Conservation (phyloP, 257 asterid genomes). For the Haberlea rhodopensis region DNA sequence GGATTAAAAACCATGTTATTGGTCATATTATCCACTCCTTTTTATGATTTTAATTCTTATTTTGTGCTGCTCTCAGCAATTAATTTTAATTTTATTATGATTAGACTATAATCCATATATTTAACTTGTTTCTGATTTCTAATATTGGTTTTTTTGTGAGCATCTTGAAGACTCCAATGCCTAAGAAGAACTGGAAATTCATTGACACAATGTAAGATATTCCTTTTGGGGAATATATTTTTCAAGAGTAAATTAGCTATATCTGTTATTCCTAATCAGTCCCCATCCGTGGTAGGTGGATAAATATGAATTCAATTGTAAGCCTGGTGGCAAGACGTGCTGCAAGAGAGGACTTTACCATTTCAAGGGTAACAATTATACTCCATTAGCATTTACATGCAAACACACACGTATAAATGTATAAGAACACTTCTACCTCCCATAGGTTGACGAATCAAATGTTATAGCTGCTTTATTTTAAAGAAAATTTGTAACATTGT, state of each 20-base stretch:
- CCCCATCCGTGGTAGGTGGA: constrained; percentile 61
- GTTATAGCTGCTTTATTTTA: constrained; percentile 9
- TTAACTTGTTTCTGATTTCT: too few species aligned
- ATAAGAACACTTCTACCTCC: constrained; percentile 2
- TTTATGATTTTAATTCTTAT: constrained; percentile 1
- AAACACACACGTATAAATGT: not conserved
- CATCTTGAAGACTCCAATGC: constrained; percentile 40
- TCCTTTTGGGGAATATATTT: constrained; percentile 19
- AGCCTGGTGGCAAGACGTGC: constrained; percentile 42
- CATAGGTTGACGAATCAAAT: not conserved
- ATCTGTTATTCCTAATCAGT: constrained; percentile 23
- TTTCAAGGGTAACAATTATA: constrained; percentile 55
- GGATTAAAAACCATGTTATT: too few species aligned
- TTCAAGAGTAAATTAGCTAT: constrained; percentile 22
- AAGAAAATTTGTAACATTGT: constrained; percentile 4
- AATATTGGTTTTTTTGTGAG: constrained; percentile 29
- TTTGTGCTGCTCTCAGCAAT: constrained; percentile 2
- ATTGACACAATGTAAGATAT: constrained; percentile 61
- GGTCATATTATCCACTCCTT: not conserved
- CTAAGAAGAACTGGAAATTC: constrained; percentile 54
- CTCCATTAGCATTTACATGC: constrained; percentile 10
- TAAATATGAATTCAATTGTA: constrained; percentile 54
- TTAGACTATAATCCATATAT: constrained; percentile 17
- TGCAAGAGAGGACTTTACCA: constrained; percentile 28
- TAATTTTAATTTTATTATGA: constrained; percentile 6